These are phyloP conservation scores for Diaporthe ampelina DNA, from an alignment of 2,329 filamentous ascomycete species.

Conservation along the genomic window DNA sequence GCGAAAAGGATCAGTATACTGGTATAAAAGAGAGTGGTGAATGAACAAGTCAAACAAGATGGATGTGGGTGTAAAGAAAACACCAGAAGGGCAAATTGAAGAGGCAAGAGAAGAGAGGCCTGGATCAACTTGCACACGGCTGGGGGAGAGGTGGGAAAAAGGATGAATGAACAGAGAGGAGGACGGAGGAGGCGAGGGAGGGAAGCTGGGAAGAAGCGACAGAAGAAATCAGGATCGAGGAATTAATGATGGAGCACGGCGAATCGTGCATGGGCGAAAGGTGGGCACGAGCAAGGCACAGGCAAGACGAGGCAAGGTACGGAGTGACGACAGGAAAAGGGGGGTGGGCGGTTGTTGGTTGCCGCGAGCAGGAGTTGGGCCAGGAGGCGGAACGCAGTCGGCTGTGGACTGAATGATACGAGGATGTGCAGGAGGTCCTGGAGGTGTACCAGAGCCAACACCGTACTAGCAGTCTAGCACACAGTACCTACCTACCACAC, in stretches of 20 bases:
- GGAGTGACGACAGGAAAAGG: neutral
- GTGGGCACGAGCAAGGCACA: slow-evolving; percentile 20
- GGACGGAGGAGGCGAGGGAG: neutral
- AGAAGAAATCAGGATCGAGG: slow-evolving; percentile 22
- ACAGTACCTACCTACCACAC: too few relatives aligned
- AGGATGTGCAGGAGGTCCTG: slow-evolving; percentile 34
- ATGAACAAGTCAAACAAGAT: slow-evolving; percentile 36
- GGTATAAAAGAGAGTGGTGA: slow-evolving; percentile 42
- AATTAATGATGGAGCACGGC: slow-evolving; percentile 16
- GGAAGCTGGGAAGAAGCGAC: neutral
- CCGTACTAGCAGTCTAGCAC: neutral
- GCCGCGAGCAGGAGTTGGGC: neutral
- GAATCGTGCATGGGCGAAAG: slow-evolving; percentile 19
- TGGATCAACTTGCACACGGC: slow-evolving; percentile 34
- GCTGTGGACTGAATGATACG: slow-evolving; percentile 21
- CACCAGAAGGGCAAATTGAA: slow-evolving; percentile 36
- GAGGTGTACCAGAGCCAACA: slow-evolving; percentile 29
- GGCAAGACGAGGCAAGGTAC: neutral
- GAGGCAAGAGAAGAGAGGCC: slow-evolving; percentile 37
- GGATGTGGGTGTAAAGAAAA: slow-evolving; percentile 5
- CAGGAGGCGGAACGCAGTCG: slow-evolving; percentile 14
- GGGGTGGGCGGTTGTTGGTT: neutral
- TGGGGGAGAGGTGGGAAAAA: slow-evolving; percentile 20
- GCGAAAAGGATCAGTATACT: slow-evolving; percentile 7
- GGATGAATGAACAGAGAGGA: slow-evolving; percentile 17